Base-by-base conservation (phyloP, 176 grass and related monocot genomes). In the Cymbopogon citratus region DNA sequence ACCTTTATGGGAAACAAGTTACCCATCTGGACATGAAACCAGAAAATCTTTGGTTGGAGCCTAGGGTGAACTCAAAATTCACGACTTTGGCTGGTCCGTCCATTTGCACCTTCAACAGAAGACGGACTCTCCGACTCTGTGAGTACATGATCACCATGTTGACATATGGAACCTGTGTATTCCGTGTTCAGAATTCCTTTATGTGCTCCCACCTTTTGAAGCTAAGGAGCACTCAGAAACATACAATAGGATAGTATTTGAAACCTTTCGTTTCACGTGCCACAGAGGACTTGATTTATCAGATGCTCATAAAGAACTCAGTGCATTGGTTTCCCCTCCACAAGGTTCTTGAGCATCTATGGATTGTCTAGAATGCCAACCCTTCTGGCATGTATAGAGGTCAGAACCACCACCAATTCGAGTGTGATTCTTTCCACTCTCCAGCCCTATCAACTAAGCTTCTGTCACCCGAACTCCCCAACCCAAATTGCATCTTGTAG, bases 21-120 rank as follows among this genome's bases (percentile, higher is more conserved):
- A 98, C 93, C 5, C 92, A 93, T 75, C 78, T 83, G 86, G 92
- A 98, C 44, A 98, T 98, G 21, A 98, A 98, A 90, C 95, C 89
- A 36, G 92, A 98, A 82, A 95, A 98, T 74, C 89, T 98, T 76
- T 98, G 9, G 85, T 95, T 63, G 92, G 90, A 52, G 19, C 85
- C 11, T 87, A 90, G 91, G 93, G 89, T 1, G 85, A 93, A 54
- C 70, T 99, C 2, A 96, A 99, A 84, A 99, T 99, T 85, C 91
- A 91, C 16, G 93, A 96, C 81, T 96, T 99, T 65, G 97, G 93
- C 24, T 99, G 97, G 97, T 96, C 93, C 19, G 85, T 99, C 4
- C 89, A 90, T n/a, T n/a, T n/a, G n/a, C 59, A 96, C 91, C 23
- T 99, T 95, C 43, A 95, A 99, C 67, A 35, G 91, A 24, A 99